phyloP scores from a whole-genome alignment of 331 rosid species.

The Prunus yedoensis region DNA sequence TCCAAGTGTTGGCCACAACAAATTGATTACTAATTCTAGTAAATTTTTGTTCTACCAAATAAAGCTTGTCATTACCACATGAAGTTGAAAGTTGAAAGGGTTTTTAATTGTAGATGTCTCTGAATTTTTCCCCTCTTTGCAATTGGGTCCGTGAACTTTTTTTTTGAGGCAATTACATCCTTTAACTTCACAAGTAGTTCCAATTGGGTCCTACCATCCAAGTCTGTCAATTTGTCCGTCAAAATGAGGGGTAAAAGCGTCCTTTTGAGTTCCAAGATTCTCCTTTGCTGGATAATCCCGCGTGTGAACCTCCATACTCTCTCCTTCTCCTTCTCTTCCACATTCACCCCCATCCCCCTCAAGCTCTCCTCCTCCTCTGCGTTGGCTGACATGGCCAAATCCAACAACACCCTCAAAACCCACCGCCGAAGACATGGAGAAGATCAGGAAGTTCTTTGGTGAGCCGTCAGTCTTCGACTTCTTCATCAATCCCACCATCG shows the following conservation, averaged over 20 bases:
- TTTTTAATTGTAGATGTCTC: too few species aligned
- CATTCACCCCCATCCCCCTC: constrained; percentile 45
- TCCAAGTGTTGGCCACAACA: too few species aligned
- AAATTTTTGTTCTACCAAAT: not conserved
- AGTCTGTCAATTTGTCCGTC: too few species aligned
- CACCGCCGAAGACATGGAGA: constrained; percentile 48
- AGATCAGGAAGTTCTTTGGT: constrained; percentile 54
- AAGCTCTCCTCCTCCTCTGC: constrained; percentile 43
- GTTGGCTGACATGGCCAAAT: constrained; percentile 61
- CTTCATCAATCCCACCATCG: constrained; percentile 60
- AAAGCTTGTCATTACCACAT: not conserved
- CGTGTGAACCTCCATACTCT: constrained; percentile 20
- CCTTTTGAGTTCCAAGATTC: too few species aligned
- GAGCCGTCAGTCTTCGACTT: constrained; percentile 44
- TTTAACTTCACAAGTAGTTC: too few species aligned
- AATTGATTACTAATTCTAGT: not conserved
- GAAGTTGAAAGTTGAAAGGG: too few species aligned
- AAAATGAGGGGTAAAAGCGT: too few species aligned
- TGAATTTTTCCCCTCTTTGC: too few species aligned
- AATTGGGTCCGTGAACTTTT: too few species aligned
- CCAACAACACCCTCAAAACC: constrained; percentile 68
- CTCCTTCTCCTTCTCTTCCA: constrained; percentile 50
- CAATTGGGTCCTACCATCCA: too few species aligned
- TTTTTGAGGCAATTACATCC: too few species aligned
- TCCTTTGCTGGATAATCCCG: too few species aligned